Percentiles rank a stretch among this genome's conserved stretches.
phyloP scores from a whole-genome alignment of 2,329 filamentous ascomycete genomes.

The Tolypocladium nubicola region DNA sequence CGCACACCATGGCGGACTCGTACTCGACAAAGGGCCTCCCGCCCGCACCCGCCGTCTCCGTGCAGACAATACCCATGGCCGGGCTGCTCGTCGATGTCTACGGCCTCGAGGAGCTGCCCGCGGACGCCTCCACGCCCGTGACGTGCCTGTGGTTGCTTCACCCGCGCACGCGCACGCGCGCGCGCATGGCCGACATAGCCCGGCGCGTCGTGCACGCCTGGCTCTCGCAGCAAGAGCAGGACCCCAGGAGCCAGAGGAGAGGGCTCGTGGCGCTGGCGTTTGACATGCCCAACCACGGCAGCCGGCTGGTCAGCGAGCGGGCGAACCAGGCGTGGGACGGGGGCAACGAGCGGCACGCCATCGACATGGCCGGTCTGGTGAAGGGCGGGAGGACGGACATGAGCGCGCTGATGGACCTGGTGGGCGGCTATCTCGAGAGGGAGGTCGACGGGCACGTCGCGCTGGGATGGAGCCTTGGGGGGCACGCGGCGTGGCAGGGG shows the following conservation, averaged over 20 bases:
- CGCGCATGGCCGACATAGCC: constrained; percentile 67
- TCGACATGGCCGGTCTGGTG: constrained; percentile 82
- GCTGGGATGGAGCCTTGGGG: constrained; percentile 76
- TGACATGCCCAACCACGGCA: constrained; percentile 89
- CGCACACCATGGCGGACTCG: constrained; percentile 11
- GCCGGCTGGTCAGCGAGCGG: constrained; percentile 51
- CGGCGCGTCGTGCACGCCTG: constrained; percentile 57
- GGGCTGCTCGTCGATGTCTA: constrained; percentile 73
- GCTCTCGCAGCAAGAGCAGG: constrained; percentile 32
- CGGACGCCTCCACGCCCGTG: constrained; percentile 38
- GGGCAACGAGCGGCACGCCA: constrained; percentile 72
- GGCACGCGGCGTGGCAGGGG: constrained; percentile 78
- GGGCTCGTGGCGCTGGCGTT: constrained; percentile 76
- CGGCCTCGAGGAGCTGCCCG: constrained; percentile 63
- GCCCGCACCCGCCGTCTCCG: constrained; percentile 44
- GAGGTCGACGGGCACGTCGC: constrained; percentile 56
- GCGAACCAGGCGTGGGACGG: constrained; percentile 71
- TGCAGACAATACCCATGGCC: constrained; percentile 58
- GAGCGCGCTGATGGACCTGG: constrained; percentile 62
- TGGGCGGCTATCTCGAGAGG: constrained; percentile 57
- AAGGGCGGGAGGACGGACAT: constrained; percentile 67
- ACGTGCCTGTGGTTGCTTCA: constrained; percentile 90
- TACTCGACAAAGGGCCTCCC: constrained; percentile 26
- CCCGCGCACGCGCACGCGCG: constrained; percentile 59
- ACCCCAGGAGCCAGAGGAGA: constrained; percentile 10